A percentile compares a stretch with the other conserved stretches of the same genome.
phyloP scores from a whole-genome alignment of 192 early-diverging fungal species.

The Fimicolochytrium jonesii region DNA sequence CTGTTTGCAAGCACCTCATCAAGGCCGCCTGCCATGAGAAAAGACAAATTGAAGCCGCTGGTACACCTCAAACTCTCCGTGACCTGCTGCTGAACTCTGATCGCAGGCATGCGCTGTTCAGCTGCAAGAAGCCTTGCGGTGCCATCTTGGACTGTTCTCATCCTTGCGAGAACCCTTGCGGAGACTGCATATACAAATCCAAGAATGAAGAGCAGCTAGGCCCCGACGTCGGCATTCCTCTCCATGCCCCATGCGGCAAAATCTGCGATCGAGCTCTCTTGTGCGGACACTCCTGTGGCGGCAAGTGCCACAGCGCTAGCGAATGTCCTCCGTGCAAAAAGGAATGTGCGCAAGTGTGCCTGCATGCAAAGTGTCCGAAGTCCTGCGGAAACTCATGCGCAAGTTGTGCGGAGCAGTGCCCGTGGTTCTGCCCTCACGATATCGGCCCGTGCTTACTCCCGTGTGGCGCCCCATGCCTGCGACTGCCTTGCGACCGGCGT shows the following conservation, averaged over 20 bases:
- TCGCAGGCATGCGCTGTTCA: background rate
- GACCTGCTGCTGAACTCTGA: background rate
- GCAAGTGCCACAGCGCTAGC: background rate
- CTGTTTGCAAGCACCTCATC: constrained; percentile 38
- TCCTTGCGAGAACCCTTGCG: constrained; percentile 34
- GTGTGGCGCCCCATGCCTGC: constrained; percentile 54
- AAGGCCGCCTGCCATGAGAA: constrained; percentile 24
- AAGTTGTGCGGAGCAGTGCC: constrained; percentile 43
- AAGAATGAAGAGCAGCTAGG: background rate
- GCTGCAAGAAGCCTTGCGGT: constrained; percentile 29
- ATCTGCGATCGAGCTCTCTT: constrained; percentile 29
- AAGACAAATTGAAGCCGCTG: no score
- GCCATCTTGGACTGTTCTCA: constrained; percentile 36
- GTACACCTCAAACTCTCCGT: no score
- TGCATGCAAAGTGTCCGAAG: constrained; percentile 34
- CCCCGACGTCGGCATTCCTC: background rate
- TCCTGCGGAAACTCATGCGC: constrained; percentile 37
- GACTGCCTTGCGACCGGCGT: constrained; percentile 53
- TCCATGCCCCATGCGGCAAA: background rate
- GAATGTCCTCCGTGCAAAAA: constrained; percentile 42
- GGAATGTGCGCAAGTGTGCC: constrained; percentile 36
- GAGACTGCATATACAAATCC: constrained; percentile 34
- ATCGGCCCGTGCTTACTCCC: constrained; percentile 39
- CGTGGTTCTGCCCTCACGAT: constrained; percentile 49
- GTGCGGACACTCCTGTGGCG: constrained; percentile 37